Percentiles rank a stretch among this genome's conserved stretches.
phyloP scores from a whole-genome alignment of 805 yeast species.

The Torulaspora delbrueckii region DNA sequence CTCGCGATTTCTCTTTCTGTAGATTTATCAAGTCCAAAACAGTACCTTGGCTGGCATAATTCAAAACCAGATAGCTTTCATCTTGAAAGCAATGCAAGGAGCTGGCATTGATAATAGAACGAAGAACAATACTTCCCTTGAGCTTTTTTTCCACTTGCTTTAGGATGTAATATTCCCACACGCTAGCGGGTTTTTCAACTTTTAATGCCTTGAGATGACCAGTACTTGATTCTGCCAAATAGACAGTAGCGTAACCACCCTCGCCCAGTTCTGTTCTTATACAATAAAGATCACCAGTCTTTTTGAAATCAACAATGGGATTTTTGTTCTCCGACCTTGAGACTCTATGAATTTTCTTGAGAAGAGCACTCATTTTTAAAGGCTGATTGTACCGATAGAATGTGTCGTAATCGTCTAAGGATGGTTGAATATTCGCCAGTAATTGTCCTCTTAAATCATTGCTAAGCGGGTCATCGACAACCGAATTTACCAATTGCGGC shows the following conservation, averaged over 20 bases:
- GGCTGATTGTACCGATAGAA: constrained; percentile 31
- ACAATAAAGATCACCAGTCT: constrained; percentile 36
- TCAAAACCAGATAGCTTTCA: constrained; percentile 63
- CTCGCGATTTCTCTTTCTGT: constrained; percentile 33
- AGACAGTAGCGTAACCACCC: constrained; percentile 80
- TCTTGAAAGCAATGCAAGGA: constrained; percentile 54
- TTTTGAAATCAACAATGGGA: constrained; percentile 34
- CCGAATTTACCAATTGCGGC: neutral
- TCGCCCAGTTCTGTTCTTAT: constrained; percentile 53
- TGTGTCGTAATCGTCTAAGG: constrained; percentile 34
- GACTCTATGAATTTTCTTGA: constrained; percentile 38
- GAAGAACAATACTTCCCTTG: constrained; percentile 21
- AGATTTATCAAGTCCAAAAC: constrained; percentile 60
- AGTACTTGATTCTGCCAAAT: constrained; percentile 55
- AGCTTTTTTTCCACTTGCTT: constrained; percentile 48
- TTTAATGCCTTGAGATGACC: constrained; percentile 64
- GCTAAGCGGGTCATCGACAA: constrained; percentile 43
- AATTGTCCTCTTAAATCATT: constrained; percentile 37
- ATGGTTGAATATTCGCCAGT: constrained; percentile 37
- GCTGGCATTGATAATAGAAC: constrained; percentile 47
- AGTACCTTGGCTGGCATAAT: constrained; percentile 68
- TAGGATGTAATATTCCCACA: constrained; percentile 80
- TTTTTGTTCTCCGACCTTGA: constrained; percentile 37
- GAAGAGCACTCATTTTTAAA: constrained; percentile 35
- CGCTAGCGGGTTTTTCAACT: constrained; percentile 59